Conservation (phyloP, 352 stramenopile species). For the Phytophthora foliorum region DNA sequence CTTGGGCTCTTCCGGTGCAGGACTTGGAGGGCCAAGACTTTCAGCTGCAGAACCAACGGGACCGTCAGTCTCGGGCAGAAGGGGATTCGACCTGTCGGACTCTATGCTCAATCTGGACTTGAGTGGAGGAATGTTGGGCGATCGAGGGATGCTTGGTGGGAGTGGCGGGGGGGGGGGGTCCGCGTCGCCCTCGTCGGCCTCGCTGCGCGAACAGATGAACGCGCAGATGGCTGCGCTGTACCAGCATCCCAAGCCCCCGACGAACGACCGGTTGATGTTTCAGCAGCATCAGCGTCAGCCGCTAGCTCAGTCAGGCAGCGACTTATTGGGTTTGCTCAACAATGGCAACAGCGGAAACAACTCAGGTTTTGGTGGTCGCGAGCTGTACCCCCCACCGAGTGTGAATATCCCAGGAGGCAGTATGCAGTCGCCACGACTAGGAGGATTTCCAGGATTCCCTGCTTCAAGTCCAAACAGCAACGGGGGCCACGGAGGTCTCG, state of each 20-base stretch:
- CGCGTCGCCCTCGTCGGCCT: slow-evolving; percentile 35
- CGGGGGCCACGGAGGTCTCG: slow-evolving; percentile 11
- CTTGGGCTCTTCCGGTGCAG: slow-evolving; percentile 10
- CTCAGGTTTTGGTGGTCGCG: slow-evolving; percentile 17
- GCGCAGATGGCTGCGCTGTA: slow-evolving; percentile 83
- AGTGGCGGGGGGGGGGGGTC: slow-evolving; percentile 32
- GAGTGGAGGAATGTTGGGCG: slow-evolving; percentile 19
- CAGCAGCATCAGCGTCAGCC: slow-evolving; percentile 45
- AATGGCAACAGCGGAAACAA: slow-evolving; percentile 27
- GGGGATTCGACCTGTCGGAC: slow-evolving; percentile 51
- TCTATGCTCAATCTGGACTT: slow-evolving; percentile 55
- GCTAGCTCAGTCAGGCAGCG: slow-evolving; percentile 45
- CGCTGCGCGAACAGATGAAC: slow-evolving; percentile 80
- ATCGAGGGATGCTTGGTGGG: slow-evolving; percentile 13
- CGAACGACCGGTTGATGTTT: slow-evolving; percentile 29
- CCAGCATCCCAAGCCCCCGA: slow-evolving; percentile 38
- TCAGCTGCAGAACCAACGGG: slow-evolving; percentile 11
- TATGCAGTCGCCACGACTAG: slow-evolving; percentile 25
- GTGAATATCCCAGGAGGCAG: slow-evolving; percentile 20
- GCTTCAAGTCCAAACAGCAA: slow-evolving; percentile 19
- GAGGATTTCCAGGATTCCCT: slow-evolving; percentile 28
- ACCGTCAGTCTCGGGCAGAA: slow-evolving; percentile 20
- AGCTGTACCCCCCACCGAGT: slow-evolving; percentile 22
- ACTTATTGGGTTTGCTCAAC: slow-evolving; percentile 53
- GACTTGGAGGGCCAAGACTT: slow-evolving; percentile 10